Conservation (phyloP, 129 eudicot species). For the Chrysanthemum makinoi region DNA sequence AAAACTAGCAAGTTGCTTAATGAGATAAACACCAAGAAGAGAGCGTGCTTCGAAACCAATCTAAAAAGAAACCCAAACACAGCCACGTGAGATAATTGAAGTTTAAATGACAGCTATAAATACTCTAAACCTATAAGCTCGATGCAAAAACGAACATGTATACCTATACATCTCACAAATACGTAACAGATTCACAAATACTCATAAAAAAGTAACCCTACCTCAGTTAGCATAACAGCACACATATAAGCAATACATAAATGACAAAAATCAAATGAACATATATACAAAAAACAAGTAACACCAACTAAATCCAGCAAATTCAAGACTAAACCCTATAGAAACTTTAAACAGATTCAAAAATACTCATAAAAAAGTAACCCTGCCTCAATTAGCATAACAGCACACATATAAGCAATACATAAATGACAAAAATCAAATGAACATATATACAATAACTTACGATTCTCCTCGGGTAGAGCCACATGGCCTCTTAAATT, state of each 20-base stretch:
- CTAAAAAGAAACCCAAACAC: neutral
- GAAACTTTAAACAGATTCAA: constrained; percentile 18
- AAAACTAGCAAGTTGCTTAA: too few relatives aligned
- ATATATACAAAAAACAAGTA: neutral
- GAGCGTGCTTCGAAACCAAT: too few relatives aligned
- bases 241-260: constrained; percentile 7
- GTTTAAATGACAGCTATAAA: neutral
- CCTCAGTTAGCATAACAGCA: constrained; percentile 21
- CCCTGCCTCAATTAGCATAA: constrained; percentile 20
- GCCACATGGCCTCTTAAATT: constrained; percentile 79
- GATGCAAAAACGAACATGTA: neutral
- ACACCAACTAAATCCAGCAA: constrained; percentile 23
- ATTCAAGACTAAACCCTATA: constrained; percentile 34
- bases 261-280: constrained; percentile 18
- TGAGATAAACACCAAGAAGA: too few relatives aligned
- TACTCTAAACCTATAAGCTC: neutral
- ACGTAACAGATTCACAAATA: constrained; percentile 23
- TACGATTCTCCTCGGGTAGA: constrained; percentile 89
- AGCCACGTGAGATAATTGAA: neutral
- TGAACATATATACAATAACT: constrained; percentile 23
- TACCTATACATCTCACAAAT: constrained; percentile 16
- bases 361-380: constrained; percentile 4
- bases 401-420: constrained; percentile 14
- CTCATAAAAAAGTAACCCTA: constrained; percentile 4
- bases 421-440: constrained; percentile 17